phyloP scores from a whole-genome alignment of 805 yeast species.

The Cyberlindnera sargentensis region DNA sequence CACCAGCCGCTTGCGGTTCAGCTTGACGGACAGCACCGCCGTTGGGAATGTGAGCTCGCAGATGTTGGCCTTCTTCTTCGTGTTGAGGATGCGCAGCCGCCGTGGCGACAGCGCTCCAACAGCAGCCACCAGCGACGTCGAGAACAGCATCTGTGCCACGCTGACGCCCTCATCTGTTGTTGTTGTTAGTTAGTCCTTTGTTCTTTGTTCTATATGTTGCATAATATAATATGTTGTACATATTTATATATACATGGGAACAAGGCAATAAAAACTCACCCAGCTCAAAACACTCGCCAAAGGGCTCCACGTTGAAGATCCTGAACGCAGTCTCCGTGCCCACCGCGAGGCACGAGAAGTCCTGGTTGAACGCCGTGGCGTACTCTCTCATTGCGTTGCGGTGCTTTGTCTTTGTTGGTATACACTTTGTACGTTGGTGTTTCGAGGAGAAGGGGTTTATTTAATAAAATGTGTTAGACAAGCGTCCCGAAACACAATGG shows the following conservation, averaged over 20 bases:
- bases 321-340: slow-evolving; percentile 60
- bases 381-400: too few species aligned
- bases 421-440: too few species aligned
- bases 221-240: too few species aligned
- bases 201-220: too few species aligned
- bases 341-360: slow-evolving; percentile 68
- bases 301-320: slow-evolving; percentile 84
- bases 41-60: slow-evolving; percentile 89
- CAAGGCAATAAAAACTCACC: slow-evolving; percentile 16
- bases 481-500: too few species aligned
- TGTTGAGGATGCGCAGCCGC: slow-evolving; percentile 59
- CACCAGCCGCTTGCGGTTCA: slow-evolving; percentile 76
- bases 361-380: slow-evolving; percentile 53
- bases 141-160: slow-evolving; percentile 82
- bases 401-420: too few species aligned
- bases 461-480: too few species aligned
- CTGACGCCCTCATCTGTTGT: slow-evolving; percentile 31
- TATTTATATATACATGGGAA: too few species aligned
- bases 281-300: slow-evolving; percentile 59
- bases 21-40: slow-evolving; percentile 58
- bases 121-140: slow-evolving; percentile 79
- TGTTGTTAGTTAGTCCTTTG: not conserved
- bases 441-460: too few species aligned
- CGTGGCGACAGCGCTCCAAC: slow-evolving; percentile 63
- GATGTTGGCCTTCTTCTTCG: slow-evolving; percentile 61